Percentiles rank a stretch among this genome's conserved stretches.
phyloP scores from a whole-genome alignment of 2,329 filamentous ascomycete species.

The Byssochlamys sp. region DNA sequence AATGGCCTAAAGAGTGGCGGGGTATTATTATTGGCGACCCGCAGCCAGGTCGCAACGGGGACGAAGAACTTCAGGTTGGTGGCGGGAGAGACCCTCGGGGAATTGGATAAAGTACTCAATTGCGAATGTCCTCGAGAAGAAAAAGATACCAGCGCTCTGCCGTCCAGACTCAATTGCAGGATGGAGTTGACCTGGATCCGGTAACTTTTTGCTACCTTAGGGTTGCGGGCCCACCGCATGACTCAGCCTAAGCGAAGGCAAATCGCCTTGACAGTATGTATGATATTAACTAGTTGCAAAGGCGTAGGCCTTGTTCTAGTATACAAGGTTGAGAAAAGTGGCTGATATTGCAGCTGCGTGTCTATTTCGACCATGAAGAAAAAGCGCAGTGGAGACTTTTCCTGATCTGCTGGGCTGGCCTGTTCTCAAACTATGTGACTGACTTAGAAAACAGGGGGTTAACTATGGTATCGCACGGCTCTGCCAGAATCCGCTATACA shows the following conservation, averaged over 20 bases:
- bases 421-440: background rate
- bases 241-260: background rate
- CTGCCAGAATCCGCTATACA: background rate
- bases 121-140: background rate
- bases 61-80: slow-evolving; percentile 7
- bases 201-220: background rate
- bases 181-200: background rate
- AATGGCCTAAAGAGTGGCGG: slow-evolving; percentile 1
- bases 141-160: background rate
- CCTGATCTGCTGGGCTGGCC: background rate
- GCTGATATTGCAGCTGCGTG: background rate
- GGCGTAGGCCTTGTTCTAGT: background rate
- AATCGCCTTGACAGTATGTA: background rate
- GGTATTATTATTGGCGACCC: slow-evolving; percentile 9
- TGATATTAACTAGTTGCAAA: background rate
- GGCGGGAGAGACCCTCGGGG: background rate
- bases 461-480: background rate
- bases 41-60: slow-evolving; percentile 7
- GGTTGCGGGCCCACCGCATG: background rate
- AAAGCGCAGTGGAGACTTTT: background rate
- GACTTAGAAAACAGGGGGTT: background rate
- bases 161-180: background rate
- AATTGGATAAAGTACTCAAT: background rate
- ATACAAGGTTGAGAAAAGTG: background rate
- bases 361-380: background rate